phyloP scores from a whole-genome alignment of 768 basidiomycete genomes.

The Cyathus striatus region DNA sequence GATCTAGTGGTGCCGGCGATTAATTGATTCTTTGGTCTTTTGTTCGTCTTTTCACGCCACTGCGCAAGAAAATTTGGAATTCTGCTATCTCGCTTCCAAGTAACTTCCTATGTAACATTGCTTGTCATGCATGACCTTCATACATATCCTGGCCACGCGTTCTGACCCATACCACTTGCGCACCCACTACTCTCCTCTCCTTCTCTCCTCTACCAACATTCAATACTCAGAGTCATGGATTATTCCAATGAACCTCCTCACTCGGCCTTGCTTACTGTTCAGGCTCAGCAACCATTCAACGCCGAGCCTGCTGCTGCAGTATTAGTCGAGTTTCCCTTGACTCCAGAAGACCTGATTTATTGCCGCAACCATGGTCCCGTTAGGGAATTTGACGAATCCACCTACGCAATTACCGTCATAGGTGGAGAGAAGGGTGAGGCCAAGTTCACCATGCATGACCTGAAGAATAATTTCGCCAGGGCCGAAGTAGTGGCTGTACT shows the following conservation, averaged over 20 bases:
- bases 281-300: constrained; percentile 54
- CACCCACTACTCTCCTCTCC: no score
- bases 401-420: constrained; percentile 35
- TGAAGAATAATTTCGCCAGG: constrained; percentile 34
- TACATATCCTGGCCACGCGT: no score
- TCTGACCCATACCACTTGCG: no score
- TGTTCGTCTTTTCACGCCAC: no score
- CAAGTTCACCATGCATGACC: constrained; percentile 27
- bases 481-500: constrained; percentile 47
- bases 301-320: constrained; percentile 57
- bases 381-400: constrained; percentile 40
- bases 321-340: constrained; percentile 54
- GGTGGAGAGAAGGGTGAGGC: constrained; percentile 25
- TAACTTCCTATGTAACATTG: no score
- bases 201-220: no score
- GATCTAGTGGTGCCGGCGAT: no score
- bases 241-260: constrained; percentile 44
- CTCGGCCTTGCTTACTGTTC: constrained; percentile 40
- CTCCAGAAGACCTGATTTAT: constrained; percentile 63
- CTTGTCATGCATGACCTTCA: no score
- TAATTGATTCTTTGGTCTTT: no score
- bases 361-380: constrained; percentile 69
- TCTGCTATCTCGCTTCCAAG: no score
- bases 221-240: constrained; percentile 30
- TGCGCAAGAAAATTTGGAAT: no score